phyloP scores from a whole-genome alignment of 2,329 filamentous ascomycete genomes.

The Fusarium phyllophilum region DNA sequence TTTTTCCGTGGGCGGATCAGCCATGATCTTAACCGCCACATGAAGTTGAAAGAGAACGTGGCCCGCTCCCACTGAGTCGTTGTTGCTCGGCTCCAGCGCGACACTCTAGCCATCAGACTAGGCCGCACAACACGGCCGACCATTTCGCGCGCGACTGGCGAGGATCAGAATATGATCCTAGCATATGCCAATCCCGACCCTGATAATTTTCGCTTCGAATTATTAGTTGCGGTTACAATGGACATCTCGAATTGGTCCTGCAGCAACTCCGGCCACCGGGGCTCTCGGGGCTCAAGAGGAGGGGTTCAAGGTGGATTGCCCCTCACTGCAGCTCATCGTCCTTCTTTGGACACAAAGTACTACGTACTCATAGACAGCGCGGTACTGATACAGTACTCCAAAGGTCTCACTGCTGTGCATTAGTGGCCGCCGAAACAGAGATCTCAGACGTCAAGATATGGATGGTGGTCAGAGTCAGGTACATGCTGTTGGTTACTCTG shows the following conservation, averaged over 20 bases:
- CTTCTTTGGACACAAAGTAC: conserved; percentile 21
- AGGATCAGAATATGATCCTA: conserved; percentile 30
- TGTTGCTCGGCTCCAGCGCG: conserved; percentile 37
- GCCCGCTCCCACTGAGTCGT: conserved; percentile 46
- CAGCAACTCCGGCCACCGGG: conserved; percentile 32
- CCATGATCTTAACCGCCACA: conserved; percentile 41
- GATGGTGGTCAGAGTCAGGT: conserved; percentile 43
- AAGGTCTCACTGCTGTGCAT: conserved; percentile 45
- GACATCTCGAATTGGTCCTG: conserved; percentile 32
- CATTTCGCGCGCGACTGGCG: conserved; percentile 40
- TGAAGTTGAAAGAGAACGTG: conserved; percentile 46
- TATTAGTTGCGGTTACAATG: conserved; percentile 33
- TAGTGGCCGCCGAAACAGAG: conserved; percentile 48
- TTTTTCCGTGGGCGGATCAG: conserved; percentile 27
- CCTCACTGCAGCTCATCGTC: conserved; percentile 31
- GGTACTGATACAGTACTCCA: conserved; percentile 30
- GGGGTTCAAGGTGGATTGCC: conserved; percentile 35
- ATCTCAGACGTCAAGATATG: conserved; percentile 47
- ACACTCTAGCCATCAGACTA: conserved; percentile 35
- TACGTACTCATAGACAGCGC: conserved; percentile 33
- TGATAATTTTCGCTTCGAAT: conserved; percentile 41
- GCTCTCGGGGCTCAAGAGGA: conserved; percentile 28
- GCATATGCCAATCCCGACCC: conserved; percentile 26
- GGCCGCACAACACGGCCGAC: conserved; percentile 40
- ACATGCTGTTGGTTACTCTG: conserved; percentile 29